Conservation (phyloP, 352 stramenopile species). For the Salisapilia sapeloensis region DNA sequence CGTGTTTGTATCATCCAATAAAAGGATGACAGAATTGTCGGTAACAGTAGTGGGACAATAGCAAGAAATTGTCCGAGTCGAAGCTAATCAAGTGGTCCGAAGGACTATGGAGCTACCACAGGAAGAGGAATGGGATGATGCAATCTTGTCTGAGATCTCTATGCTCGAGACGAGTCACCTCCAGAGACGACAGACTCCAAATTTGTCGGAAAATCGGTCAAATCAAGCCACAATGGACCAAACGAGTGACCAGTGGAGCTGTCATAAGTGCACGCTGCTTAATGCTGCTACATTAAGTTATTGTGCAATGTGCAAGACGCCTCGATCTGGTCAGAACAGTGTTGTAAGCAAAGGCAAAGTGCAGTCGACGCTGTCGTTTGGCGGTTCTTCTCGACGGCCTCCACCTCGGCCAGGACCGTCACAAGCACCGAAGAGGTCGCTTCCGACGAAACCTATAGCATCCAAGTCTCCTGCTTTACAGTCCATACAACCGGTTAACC, state of each 20-base stretch:
- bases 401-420: constrained; percentile 2
- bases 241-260: constrained; percentile 12
- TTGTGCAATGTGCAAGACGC: constrained; percentile 38
- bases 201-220: constrained; percentile 3
- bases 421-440: background rate
- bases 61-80: too few relatives aligned
- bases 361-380: constrained; percentile 50
- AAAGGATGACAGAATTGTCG: too few relatives aligned
- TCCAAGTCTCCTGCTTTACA: background rate
- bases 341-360: constrained; percentile 16
- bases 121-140: constrained; percentile 77
- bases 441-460: background rate
- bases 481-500: background rate
- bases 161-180: constrained; percentile 30
- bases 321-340: constrained; percentile 2
- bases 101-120: too few relatives aligned
- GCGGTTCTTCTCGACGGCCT: constrained; percentile 2
- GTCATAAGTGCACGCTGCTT: constrained; percentile 41
- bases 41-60: too few relatives aligned
- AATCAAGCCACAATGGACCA: background rate
- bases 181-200: constrained; percentile 2
- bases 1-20: too few relatives aligned
- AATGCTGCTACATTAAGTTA: constrained; percentile 15
- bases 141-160: constrained; percentile 44
- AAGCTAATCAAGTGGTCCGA: too few relatives aligned